Evolutionary conservation across 1,284 basidiomycete species (phyloP), one percentile per base, ranked within the genome.

Genomic region (Rhodotorula sp.): DNA sequence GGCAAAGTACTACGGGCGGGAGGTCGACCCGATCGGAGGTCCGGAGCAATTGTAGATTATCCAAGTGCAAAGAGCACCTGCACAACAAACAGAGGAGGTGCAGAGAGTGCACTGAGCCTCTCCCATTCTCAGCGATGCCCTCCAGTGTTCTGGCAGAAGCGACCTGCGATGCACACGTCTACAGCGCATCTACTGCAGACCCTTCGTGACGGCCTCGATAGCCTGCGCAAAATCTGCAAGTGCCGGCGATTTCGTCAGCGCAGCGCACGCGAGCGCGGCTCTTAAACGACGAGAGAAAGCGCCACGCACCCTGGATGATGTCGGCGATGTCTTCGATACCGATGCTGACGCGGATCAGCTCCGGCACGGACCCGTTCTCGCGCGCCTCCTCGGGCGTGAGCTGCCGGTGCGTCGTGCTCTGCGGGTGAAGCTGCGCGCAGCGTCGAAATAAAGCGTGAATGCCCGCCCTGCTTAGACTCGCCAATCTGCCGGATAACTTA

Each of bases 271-370:
- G 14, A 23, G 17, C 23, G 9, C 25, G 16, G 42, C 4, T 34
- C 14, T 34, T 13, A 13, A 19, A 14, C 17, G 48, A 14, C 17
- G 48, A 41, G 8, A 7, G 23, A 25, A n/a, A 23, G 9, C 5
- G 7, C 10, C 19, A n/a, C 60, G 23, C n/a, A 66, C 68, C 68
- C 13, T 50, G 16, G 4, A 92, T 89, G 79, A 93, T 92, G 79
- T 93, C 91, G 53, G 85, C 84, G 78, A 92, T 91, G 75, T 88
- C 88, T 81, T 95, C 92, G 73, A 91, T 91, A 23, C 93, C 92
- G 50, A 89, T 88, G 12, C 88, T 77, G 79, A 92, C 88, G 73
- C 91, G 86, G 78, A 93, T 90, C 64, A 92, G 82, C 80, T 93
- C 91, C 48, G 88, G 87, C 17, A 89, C 90, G 19, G 94, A 91